A percentile compares a stretch with the other conserved stretches of the same genome.
These are phyloP conservation scores for Puccinia sorghi DNA, from an alignment of 1,284 basidiomycete species.

Conservation along the genomic window DNA sequence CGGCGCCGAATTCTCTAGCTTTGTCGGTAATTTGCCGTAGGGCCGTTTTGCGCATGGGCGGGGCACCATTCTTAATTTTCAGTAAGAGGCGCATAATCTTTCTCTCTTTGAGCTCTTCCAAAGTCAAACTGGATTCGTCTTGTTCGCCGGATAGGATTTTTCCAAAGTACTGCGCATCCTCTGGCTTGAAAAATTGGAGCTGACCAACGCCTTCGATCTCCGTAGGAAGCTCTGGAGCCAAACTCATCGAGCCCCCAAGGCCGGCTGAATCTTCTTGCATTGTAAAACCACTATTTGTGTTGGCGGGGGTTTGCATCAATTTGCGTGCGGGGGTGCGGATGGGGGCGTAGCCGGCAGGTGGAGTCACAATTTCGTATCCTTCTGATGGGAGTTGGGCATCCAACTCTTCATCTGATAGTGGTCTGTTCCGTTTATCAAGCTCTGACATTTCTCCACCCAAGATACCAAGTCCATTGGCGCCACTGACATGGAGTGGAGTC, in stretches of 20 bases:
- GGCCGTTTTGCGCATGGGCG: constrained; percentile 95
- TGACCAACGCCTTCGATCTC: constrained; percentile 98
- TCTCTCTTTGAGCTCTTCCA: constrained; percentile 99
- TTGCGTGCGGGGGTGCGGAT: constrained; percentile 73
- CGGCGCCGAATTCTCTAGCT: constrained; percentile 95
- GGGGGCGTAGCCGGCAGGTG: constrained; percentile 90
- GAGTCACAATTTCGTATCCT: constrained; percentile 88
- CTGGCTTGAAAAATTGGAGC: constrained; percentile 95
- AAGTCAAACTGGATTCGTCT: constrained; percentile 74
- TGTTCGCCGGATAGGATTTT: constrained; percentile 95
- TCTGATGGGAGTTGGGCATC: constrained; percentile 80
- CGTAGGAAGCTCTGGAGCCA: constrained; percentile 84
- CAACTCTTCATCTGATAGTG: constrained; percentile 92
- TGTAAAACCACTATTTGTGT: constrained; percentile 82
- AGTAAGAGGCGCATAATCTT: constrained; percentile 99
- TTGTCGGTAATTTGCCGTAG: constrained; percentile 99
- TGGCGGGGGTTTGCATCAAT: constrained; percentile 66
- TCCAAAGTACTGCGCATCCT: constrained; percentile 96
- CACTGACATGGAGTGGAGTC: constrained; percentile 56
- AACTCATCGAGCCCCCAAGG: constrained; percentile 77
- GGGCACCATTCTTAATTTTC: constrained; percentile 99
- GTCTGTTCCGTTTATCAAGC: constrained; percentile 85
- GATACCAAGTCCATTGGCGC: constrained; percentile 54
- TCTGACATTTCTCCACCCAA: constrained; percentile 54
- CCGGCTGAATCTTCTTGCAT: constrained; percentile 93